phyloP scores from a whole-genome alignment of 306 rosid species.

The Cyamopsis tetragonoloba region DNA sequence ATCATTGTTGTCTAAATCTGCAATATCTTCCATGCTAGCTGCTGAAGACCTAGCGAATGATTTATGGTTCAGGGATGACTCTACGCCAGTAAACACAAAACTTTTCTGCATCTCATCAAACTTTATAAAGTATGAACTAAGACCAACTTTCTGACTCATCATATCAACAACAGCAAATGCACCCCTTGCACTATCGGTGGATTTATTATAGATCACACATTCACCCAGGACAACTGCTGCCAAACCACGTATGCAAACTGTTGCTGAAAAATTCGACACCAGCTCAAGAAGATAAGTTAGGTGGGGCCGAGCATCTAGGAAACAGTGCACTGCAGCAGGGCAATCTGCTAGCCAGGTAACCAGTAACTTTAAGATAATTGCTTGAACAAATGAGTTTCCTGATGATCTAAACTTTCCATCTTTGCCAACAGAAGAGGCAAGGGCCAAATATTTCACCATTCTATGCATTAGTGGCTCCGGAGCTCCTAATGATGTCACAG shows the following conservation, averaged over 20 bases:
- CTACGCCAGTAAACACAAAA: conserved; percentile 47
- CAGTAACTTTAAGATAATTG: conserved; percentile 66
- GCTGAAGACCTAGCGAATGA: conserved; percentile 69
- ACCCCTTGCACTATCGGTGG: conserved; percentile 52
- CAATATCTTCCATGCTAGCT: conserved; percentile 73
- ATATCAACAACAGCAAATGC: conserved; percentile 65
- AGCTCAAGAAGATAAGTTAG: conserved; percentile 78
- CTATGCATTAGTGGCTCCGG: conserved; percentile 77
- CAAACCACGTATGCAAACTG: conserved; percentile 61
- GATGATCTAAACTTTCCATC: conserved; percentile 48
- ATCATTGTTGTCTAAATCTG: conserved; percentile 48
- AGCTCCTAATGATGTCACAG: conserved; percentile 58
- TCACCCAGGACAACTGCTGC: conserved; percentile 80
- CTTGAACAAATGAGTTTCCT: conserved; percentile 47
- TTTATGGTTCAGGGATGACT: conserved; percentile 45
- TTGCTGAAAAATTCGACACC: conserved; percentile 57
- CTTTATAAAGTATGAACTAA: conserved; percentile 61
- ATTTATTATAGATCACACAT: conserved; percentile 73
- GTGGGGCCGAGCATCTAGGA: conserved; percentile 81
- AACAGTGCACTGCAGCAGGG: conserved; percentile 75
- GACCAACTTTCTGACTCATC: conserved; percentile 76
- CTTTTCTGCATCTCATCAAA: conserved; percentile 75
- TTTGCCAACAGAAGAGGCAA: conserved; percentile 65
- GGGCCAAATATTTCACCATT: conserved; percentile 72
- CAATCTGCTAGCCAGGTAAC: conserved; percentile 72